Evolutionary conservation across 2,329 filamentous ascomycete species (phyloP).

Genomic region (Penicillium sumatraense): DNA sequence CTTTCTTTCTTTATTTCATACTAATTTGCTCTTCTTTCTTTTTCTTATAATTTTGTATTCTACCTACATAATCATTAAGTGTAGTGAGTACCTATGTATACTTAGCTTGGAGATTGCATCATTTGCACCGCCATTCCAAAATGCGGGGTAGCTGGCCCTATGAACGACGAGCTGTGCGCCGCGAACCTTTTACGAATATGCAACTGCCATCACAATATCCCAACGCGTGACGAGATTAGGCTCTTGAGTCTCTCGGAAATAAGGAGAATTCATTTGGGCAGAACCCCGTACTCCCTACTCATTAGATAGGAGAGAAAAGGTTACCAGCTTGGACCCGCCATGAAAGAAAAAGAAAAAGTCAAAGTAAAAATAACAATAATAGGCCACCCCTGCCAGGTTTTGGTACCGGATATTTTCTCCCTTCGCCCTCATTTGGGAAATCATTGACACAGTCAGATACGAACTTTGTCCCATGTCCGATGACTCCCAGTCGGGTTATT

Average conservation of each 20-base stretch:
- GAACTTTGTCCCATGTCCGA: constrained; percentile 4
- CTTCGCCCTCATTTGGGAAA: background rate
- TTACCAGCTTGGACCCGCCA: background rate
- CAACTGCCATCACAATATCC: constrained; percentile 15
- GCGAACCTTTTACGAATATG: constrained; percentile 7
- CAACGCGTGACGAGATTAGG: constrained; percentile 4
- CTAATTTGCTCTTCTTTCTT: background rate
- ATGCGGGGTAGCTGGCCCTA: constrained; percentile 17
- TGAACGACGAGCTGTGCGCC: background rate
- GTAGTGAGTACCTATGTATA: too few relatives aligned
- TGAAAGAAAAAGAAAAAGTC: too few relatives aligned
- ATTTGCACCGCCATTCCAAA: constrained; percentile 3
- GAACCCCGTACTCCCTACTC: too few relatives aligned
- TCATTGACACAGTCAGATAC: background rate
- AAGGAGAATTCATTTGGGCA: too few relatives aligned
- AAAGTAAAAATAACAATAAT: background rate
- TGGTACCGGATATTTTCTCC: background rate
- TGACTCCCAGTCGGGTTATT: background rate
- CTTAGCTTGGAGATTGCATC: constrained; percentile 10
- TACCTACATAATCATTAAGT: too few relatives aligned
- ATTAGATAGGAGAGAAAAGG: background rate
- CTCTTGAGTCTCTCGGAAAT: background rate
- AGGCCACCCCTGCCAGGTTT: background rate
- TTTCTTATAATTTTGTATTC: background rate
- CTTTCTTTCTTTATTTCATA: background rate